Evolutionary conservation across 441 rosid genomes (phyloP).

Genomic region (Eutrema salsugineum): DNA sequence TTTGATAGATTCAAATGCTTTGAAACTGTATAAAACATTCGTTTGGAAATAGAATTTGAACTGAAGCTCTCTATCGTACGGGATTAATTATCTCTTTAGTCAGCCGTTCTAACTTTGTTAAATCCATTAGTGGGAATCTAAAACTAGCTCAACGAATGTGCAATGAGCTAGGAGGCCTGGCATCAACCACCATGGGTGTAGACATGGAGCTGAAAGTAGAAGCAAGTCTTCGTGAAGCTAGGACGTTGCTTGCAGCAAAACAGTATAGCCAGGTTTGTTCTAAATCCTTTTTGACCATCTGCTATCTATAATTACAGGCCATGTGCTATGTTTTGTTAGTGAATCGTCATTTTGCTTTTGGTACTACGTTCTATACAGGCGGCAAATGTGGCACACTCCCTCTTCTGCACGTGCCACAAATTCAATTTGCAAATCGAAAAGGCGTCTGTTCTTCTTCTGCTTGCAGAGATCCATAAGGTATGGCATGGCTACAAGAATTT

Average conservation of each 20-base stretch:
- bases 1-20: neutral
- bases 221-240: constrained; percentile 89
- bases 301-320: neutral
- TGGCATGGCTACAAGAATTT: constrained; percentile 1
- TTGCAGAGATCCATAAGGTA: constrained; percentile 99
- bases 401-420: constrained; percentile 92
- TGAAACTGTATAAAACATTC: neutral
- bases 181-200: constrained; percentile 76
- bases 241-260: constrained; percentile 94
- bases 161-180: constrained; percentile 83
- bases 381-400: constrained; percentile 78
- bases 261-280: constrained; percentile 80
- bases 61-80: neutral
- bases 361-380: constrained; percentile 57
- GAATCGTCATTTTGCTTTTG: constrained; percentile 24
- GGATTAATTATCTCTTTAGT: constrained; percentile 1
- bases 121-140: constrained; percentile 64
- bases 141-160: constrained; percentile 86
- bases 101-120: constrained; percentile 13
- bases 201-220: constrained; percentile 89
- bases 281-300: constrained; percentile 5
- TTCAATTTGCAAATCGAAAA: constrained; percentile 86
- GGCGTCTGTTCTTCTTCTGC: constrained; percentile 87
- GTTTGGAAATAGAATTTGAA: neutral
- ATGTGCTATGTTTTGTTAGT: constrained; percentile 4